Conservation (phyloP, 495 filamentous ascomycete genomes). For the Tetracladium setigerum region DNA sequence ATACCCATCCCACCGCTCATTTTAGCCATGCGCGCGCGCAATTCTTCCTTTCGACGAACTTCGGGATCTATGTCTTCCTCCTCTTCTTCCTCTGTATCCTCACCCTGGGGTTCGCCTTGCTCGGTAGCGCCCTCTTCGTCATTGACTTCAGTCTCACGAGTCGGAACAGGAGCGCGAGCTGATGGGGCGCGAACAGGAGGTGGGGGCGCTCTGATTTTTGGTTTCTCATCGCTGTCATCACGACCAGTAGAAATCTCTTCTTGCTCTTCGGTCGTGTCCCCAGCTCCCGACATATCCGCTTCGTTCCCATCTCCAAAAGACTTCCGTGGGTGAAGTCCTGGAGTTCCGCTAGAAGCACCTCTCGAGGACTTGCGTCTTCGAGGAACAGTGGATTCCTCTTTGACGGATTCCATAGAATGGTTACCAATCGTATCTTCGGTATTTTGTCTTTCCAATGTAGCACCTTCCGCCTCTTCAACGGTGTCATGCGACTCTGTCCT, state of each 20-base stretch:
- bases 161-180: constrained; percentile 25
- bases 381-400: constrained; percentile 36
- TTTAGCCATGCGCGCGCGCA: constrained; percentile 93
- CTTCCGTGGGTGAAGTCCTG: constrained; percentile 27
- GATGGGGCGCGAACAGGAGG: constrained; percentile 22
- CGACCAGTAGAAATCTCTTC: constrained; percentile 66
- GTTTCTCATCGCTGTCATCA: constrained; percentile 62
- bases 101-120: constrained; percentile 36
- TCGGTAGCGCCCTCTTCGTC: constrained; percentile 37
- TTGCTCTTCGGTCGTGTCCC: constrained; percentile 73
- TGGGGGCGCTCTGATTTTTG: constrained; percentile 17
- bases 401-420: constrained; percentile 48
- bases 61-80: constrained; percentile 93
- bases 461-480: constrained; percentile 30
- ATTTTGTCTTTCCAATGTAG: constrained; percentile 36
- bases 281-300: constrained; percentile 81
- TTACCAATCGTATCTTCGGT: constrained; percentile 46
- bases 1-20: constrained; percentile 98
- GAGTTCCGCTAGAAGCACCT: constrained; percentile 28
- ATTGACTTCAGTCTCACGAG: constrained; percentile 15
- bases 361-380: constrained; percentile 49
- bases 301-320: constrained; percentile 75
- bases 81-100: constrained; percentile 66
- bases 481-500: constrained; percentile 49
- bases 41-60: constrained; percentile 73